Percentiles rank a stretch among this genome's conserved stretches.
phyloP scores from a whole-genome alignment of 371 early-diverging fungal species.

The Thermomucor indicae-seudaticae region DNA sequence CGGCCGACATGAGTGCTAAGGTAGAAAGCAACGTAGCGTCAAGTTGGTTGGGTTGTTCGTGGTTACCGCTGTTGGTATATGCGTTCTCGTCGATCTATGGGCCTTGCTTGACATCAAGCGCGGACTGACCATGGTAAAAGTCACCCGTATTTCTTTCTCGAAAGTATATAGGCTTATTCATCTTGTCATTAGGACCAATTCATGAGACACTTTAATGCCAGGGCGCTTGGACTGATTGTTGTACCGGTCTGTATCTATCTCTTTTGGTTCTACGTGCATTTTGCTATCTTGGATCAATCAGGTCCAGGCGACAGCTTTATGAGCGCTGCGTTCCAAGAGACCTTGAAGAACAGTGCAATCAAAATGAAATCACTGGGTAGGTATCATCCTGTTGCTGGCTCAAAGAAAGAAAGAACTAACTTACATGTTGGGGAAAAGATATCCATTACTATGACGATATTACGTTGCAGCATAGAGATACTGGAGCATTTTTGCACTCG shows the following conservation, averaged over 20 bases:
- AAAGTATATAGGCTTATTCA: neutral
- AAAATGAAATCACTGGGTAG: constrained; percentile 46
- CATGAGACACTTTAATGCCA: constrained; percentile 60
- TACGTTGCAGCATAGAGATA: constrained; percentile 73
- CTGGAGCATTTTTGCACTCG: constrained; percentile 81
- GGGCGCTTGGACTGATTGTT: constrained; percentile 69
- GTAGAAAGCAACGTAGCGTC: constrained; percentile 52
- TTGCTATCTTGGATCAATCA: constrained; percentile 63
- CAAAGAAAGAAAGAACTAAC: neutral
- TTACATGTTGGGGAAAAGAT: constrained; percentile 24
- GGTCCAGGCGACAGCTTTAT: constrained; percentile 96
- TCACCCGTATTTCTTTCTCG: neutral
- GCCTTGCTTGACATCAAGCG: constrained; percentile 79
- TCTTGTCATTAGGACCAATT: constrained; percentile 54
- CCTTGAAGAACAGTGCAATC: constrained; percentile 78
- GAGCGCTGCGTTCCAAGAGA: constrained; percentile 86
- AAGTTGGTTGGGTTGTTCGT: constrained; percentile 96
- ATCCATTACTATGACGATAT: constrained; percentile 83
- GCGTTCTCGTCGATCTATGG: constrained; percentile 91
- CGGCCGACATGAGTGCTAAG: neutral
- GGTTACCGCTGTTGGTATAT: constrained; percentile 79
- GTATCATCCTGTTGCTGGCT: neutral
- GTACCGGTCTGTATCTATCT: constrained; percentile 77
- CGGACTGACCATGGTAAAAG: constrained; percentile 64
- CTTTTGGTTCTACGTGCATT: constrained; percentile 81